These are phyloP conservation scores for Vigna unguiculata DNA, from an alignment of 306 rosid species.

Conservation along the genomic window DNA sequence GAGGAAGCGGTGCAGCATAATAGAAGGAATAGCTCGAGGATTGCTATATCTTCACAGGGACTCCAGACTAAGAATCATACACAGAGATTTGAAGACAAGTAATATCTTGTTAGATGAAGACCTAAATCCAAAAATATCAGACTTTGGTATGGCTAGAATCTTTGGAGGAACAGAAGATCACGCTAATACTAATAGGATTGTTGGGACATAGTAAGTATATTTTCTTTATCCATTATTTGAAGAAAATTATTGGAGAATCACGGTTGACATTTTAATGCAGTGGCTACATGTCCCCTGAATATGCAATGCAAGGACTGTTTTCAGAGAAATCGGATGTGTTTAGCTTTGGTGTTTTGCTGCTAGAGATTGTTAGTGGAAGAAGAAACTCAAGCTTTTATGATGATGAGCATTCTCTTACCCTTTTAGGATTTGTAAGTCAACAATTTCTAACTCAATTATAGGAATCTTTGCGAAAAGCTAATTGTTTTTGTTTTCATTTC, in stretches of 20 bases:
- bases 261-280: constrained; percentile 14
- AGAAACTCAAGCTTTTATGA: constrained; percentile 40
- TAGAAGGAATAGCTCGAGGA: constrained; percentile 39
- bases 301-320: constrained; percentile 43
- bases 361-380: constrained; percentile 47
- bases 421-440: constrained; percentile 40
- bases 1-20: constrained; percentile 12
- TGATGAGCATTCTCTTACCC: constrained; percentile 2
- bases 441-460: neutral
- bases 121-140: constrained; percentile 31
- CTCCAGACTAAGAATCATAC: constrained; percentile 26
- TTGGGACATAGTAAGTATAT: constrained; percentile 31
- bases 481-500: neutral
- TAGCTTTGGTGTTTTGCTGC: constrained; percentile 46
- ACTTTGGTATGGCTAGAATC: constrained; percentile 40
- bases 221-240: neutral
- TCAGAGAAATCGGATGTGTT: constrained; percentile 50
- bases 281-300: constrained; percentile 49
- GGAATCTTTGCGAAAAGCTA: neutral
- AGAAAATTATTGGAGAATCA: neutral
- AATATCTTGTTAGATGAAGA: constrained; percentile 29
- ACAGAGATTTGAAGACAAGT: constrained; percentile 39
- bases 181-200: constrained; percentile 20
- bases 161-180: constrained; percentile 35
- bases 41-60: constrained; percentile 39